A percentile compares a stretch with the other conserved stretches of the same genome.
Evolutionary conservation across 2,329 filamentous ascomycete genomes (phyloP).

Genomic region (Myriosclerotinia duriaeana): DNA sequence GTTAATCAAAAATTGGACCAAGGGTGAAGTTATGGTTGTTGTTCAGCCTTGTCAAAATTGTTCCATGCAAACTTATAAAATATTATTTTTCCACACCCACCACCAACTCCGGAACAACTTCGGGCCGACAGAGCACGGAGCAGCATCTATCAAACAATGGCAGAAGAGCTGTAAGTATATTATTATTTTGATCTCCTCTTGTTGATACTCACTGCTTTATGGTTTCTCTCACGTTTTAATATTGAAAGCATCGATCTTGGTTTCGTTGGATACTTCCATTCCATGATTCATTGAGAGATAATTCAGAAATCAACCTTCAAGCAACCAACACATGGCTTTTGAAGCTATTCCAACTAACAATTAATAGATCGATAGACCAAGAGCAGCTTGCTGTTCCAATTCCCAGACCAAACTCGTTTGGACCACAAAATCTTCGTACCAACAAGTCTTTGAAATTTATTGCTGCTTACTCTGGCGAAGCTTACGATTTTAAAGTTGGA

Average conservation of each 20-base stretch:
- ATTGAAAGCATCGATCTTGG: not conserved
- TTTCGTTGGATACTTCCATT: not conserved
- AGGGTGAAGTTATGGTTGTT: conserved; percentile 16
- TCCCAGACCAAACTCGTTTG: conserved; percentile 5
- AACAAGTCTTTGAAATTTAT: not conserved
- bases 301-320: not conserved
- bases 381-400: not conserved
- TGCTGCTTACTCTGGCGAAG: not conserved
- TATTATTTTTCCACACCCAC: conserved; percentile 14
- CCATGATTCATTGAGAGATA: not conserved
- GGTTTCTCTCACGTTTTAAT: not conserved
- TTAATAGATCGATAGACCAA: conserved; percentile 7
- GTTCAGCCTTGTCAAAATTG: conserved; percentile 23
- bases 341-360: conserved; percentile 9
- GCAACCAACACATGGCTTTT: conserved; percentile 1
- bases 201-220: not conserved
- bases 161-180: not conserved
- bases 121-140: not conserved
- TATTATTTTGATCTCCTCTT: not conserved
- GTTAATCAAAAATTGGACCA: not conserved
- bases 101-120: not conserved
- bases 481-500: not conserved
- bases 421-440: not conserved
- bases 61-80: not conserved
- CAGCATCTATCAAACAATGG: not conserved